Percentiles rank a stretch among this genome's conserved stretches.
phyloP scores from a whole-genome alignment of 225 moss, liverwort and hornwort species.

The Asterella californica region DNA sequence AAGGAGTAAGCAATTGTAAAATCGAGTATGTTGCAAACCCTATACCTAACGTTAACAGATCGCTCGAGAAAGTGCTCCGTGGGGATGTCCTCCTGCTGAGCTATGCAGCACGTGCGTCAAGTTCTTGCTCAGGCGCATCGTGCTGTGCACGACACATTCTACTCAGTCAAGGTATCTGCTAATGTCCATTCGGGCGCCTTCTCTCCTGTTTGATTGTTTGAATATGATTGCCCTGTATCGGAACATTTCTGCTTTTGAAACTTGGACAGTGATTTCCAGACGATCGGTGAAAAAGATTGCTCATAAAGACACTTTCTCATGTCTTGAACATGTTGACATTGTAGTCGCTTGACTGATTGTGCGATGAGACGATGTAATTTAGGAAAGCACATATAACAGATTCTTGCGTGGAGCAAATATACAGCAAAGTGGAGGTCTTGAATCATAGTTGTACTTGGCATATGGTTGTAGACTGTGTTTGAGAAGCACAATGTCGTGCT shows the following conservation, averaged over 20 bases:
- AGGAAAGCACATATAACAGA: background rate
- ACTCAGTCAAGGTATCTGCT: slow-evolving; percentile 21
- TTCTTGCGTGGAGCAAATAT: background rate
- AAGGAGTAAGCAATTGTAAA: background rate
- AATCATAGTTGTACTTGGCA: background rate
- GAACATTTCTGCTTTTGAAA: background rate
- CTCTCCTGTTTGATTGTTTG: background rate
- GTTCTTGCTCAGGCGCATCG: slow-evolving; percentile 15
- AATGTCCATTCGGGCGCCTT: background rate
- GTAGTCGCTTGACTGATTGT: background rate
- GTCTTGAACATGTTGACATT: background rate
- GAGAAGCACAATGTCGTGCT: slow-evolving; percentile 57
- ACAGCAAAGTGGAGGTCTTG: background rate
- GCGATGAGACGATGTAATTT: background rate
- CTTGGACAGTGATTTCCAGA: background rate
- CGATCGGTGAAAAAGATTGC: background rate
- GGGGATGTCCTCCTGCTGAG: slow-evolving; percentile 8
- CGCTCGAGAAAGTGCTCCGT: background rate
- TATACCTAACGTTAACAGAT: background rate
- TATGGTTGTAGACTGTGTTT: slow-evolving; percentile 30
- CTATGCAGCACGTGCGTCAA: slow-evolving; percentile 25
- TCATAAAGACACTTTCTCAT: background rate
- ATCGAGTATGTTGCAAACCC: background rate
- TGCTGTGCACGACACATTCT: slow-evolving; percentile 24
- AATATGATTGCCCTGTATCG: background rate